These are phyloP conservation scores for Penicillium diatomitis DNA, from an alignment of 495 filamentous ascomycete species.

Conservation along the genomic window DNA sequence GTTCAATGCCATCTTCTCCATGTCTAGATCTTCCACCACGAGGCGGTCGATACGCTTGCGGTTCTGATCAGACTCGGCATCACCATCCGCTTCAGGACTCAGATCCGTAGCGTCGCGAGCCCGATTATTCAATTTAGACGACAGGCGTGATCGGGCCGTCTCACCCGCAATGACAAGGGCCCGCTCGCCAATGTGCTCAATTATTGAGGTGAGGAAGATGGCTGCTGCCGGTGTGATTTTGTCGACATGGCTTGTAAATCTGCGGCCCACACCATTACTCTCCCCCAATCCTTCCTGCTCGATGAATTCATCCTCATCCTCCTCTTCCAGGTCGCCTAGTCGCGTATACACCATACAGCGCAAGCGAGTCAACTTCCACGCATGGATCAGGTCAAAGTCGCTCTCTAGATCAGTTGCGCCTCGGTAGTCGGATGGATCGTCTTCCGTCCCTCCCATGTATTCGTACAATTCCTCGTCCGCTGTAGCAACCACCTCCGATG, in stretches of 20 bases:
- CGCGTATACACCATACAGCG: constrained; percentile 98
- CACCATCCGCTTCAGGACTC: constrained; percentile 6
- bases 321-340: constrained; percentile 93
- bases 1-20: constrained; percentile 87
- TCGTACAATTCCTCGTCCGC: constrained; percentile 88
- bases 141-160: constrained; percentile 67
- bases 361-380: constrained; percentile 86
- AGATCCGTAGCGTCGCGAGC: too few relatives aligned
- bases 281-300: constrained; percentile 58
- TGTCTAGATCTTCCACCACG: constrained; percentile 81
- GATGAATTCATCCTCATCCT: constrained; percentile 85
- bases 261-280: constrained; percentile 36
- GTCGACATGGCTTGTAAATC: constrained; percentile 49
- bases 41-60: constrained; percentile 47
- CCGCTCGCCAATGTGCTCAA: constrained; percentile 92
- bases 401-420: constrained; percentile 41
- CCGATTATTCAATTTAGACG: constrained; percentile 19
- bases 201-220: constrained; percentile 88
- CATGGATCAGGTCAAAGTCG: constrained; percentile 75
- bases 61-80: constrained; percentile 11
- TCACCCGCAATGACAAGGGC: constrained; percentile 80
- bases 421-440: constrained; percentile 55
- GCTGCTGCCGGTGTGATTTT: constrained; percentile 85
- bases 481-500: constrained; percentile 73
- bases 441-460: constrained; percentile 67